These are phyloP conservation scores for Trichosporon ovoides DNA, from an alignment of 1,284 basidiomycete genomes.

Conservation along the genomic window DNA sequence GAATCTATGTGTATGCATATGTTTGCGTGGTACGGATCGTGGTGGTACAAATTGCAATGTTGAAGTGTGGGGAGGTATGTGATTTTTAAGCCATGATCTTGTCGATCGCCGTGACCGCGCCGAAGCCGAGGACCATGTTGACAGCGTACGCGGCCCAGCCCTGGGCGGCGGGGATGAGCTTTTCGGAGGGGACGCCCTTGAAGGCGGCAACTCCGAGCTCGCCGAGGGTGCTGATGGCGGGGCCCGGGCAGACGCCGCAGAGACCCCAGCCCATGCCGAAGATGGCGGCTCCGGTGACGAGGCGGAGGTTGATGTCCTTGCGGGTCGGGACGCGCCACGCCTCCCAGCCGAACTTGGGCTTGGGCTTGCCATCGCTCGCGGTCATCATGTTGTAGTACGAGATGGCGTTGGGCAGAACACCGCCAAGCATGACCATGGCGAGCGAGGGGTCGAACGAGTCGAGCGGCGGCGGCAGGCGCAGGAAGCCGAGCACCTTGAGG, in stretches of 20 bases:
- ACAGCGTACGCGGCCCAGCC: constrained; percentile 15
- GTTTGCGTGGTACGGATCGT: too few relatives aligned
- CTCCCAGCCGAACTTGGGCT: constrained; percentile 28
- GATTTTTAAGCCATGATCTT: background rate
- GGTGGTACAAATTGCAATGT: background rate
- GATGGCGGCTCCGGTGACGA: constrained; percentile 56
- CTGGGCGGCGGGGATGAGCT: constrained; percentile 1
- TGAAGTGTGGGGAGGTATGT: background rate
- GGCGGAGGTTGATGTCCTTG: constrained; percentile 51
- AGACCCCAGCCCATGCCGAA: constrained; percentile 68
- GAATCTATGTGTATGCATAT: background rate
- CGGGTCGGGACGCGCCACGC: constrained; percentile 36
- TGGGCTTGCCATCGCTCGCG: background rate
- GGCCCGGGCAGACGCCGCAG: constrained; percentile 57
- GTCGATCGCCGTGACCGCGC: background rate
- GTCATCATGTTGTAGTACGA: constrained; percentile 29
- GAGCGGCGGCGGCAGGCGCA: constrained; percentile 42
- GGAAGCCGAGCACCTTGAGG: constrained; percentile 56
- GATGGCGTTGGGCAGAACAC: constrained; percentile 49
- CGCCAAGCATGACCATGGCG: constrained; percentile 50
- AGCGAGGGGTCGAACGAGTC: constrained; percentile 50
- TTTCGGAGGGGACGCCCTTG: background rate
- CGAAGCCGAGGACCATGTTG: constrained; percentile 17
- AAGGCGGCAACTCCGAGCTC: constrained; percentile 4
- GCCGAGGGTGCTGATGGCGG: constrained; percentile 27